These are phyloP conservation scores for Aristolochia contorta DNA, from an alignment of 164 flowering plant species.

Conservation along the genomic window DNA sequence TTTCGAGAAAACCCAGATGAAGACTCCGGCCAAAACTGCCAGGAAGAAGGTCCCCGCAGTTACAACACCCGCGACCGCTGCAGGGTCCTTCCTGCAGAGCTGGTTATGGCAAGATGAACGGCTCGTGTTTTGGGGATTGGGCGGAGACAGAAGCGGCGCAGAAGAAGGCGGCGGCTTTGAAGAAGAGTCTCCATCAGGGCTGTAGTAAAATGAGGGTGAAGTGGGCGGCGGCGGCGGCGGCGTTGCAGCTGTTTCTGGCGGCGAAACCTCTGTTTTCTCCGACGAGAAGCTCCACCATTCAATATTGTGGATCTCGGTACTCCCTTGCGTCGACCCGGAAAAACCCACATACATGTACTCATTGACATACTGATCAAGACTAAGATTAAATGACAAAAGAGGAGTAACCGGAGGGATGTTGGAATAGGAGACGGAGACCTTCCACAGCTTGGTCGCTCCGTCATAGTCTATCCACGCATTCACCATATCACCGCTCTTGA, in stretches of 20 bases:
- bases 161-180: slow-evolving; percentile 25
- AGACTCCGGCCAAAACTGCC: slow-evolving; percentile 42
- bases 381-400: slow-evolving; percentile 35
- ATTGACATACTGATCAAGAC: slow-evolving; percentile 39
- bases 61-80: slow-evolving; percentile 79
- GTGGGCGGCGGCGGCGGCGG: slow-evolving; percentile 19
- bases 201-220: not conserved
- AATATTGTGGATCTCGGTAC: slow-evolving; percentile 76
- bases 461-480: slow-evolving; percentile 82
- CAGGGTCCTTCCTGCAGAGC: slow-evolving; percentile 48
- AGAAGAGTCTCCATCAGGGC: slow-evolving; percentile 18
- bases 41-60: slow-evolving; percentile 67
- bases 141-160: slow-evolving; percentile 34
- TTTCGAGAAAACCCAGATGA: slow-evolving; percentile 57
- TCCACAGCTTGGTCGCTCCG: slow-evolving; percentile 29
- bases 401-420: slow-evolving; percentile 53
- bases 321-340: slow-evolving; percentile 88
- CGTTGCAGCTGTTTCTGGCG: slow-evolving; percentile 2
- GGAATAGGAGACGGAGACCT: slow-evolving; percentile 56
- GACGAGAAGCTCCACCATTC: slow-evolving; percentile 95
- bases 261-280: slow-evolving; percentile 23
- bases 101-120: slow-evolving; percentile 49
- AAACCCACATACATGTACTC: slow-evolving; percentile 87
- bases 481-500: slow-evolving; percentile 64
- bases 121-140: slow-evolving; percentile 11